Conservation (phyloP, 73 alveolate species). For the Durusdinium trenchii region DNA sequence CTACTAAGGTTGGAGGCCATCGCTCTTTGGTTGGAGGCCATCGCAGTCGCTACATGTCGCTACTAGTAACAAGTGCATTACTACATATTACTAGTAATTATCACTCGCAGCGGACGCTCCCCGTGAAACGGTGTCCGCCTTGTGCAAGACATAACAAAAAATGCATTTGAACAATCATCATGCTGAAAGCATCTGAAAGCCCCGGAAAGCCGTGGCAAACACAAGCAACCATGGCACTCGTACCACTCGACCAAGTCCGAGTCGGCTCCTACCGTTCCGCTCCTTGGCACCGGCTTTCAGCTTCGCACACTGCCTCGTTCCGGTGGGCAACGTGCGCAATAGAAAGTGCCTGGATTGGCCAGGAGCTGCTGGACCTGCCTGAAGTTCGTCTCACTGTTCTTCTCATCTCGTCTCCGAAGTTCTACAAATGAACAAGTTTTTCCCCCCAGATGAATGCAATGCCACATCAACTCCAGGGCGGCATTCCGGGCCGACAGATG, state of each 20-base stretch:
- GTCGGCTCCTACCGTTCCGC: background rate
- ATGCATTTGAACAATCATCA: too few relatives aligned
- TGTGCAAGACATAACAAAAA: background rate
- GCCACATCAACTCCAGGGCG: background rate
- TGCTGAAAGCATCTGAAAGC: too few relatives aligned
- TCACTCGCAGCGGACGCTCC: background rate
- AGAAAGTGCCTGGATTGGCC: background rate
- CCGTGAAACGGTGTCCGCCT: background rate
- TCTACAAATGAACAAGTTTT: too few relatives aligned
- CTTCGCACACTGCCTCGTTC: constrained; percentile 79
- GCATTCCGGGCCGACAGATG: background rate
- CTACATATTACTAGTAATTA: background rate
- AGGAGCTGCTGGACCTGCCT: too few relatives aligned
- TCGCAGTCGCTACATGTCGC: background rate
- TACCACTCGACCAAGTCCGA: background rate
- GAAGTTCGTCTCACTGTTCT: too few relatives aligned
- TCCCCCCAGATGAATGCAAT: background rate
- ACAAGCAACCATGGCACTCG: too few relatives aligned
- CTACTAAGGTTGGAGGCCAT: background rate
- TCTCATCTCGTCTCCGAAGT: too few relatives aligned
- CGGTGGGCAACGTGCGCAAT: too few relatives aligned
- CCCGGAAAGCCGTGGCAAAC: too few relatives aligned
- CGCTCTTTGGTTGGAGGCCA: background rate
- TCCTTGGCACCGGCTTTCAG: background rate
- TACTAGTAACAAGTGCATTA: background rate